Percentiles rank a stretch among this genome's conserved stretches.
Conservation (phyloP, 129 eudicot genomes). For the Arctium lappa region DNA sequence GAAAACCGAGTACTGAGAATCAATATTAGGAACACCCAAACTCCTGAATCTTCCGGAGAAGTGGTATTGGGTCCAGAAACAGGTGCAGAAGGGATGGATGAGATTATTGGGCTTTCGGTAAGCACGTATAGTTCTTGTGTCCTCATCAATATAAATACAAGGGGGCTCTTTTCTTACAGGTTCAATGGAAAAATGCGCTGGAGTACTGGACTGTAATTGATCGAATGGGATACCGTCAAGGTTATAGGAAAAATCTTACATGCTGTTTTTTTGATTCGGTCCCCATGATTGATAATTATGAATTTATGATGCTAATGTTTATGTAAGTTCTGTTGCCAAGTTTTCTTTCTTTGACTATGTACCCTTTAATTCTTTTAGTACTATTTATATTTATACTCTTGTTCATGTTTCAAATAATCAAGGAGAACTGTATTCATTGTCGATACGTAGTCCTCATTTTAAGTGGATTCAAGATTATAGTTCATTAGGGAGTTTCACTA, state of each 20-base stretch:
- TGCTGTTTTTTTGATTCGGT: constrained; percentile 64
- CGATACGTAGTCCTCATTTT: no score
- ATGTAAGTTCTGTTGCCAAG: constrained; percentile 44
- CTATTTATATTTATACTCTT: neutral
- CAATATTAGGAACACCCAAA: constrained; percentile 28
- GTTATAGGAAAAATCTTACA: constrained; percentile 59
- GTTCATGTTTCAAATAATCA: no score
- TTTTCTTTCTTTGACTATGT: no score
- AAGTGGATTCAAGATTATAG: no score
- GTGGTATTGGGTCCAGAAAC: constrained; percentile 63
- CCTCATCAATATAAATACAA: constrained; percentile 50
- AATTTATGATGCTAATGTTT: constrained; percentile 77
- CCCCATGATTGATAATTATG: constrained; percentile 82
- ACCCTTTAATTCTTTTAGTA: neutral
- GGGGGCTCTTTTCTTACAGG: constrained; percentile 74
- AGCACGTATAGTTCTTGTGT: constrained; percentile 66
- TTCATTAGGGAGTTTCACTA: no score
- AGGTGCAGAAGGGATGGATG: constrained; percentile 36
- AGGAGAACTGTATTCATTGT: no score
- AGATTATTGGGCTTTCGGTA: constrained; percentile 68
- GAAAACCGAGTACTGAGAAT: constrained; percentile 68
- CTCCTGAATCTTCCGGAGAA: constrained; percentile 49
- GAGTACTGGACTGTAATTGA: constrained; percentile 55
- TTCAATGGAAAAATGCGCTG: constrained; percentile 57
- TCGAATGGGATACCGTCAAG: constrained; percentile 68